Evolutionary conservation across 106 monocot genomes (phyloP).

Genomic region (Vanilla planifolia): DNA sequence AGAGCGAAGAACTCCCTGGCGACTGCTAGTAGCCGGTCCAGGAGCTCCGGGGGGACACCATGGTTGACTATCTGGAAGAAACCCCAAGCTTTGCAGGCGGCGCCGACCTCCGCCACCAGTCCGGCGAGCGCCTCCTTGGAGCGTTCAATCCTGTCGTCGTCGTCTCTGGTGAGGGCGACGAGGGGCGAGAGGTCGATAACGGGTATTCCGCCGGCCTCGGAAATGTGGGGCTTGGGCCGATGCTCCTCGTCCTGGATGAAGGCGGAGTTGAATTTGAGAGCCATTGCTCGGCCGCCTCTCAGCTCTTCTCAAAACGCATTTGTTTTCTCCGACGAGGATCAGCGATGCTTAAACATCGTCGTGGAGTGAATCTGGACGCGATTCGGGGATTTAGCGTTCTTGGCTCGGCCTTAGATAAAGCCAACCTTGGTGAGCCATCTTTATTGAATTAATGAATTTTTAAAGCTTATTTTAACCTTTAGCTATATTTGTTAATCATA

Average conservation of each 20-base stretch:
- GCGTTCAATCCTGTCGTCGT: not conserved
- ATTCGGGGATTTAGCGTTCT: no score
- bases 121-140: not conserved
- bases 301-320: not conserved
- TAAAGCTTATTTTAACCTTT: no score
- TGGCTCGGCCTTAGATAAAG: no score
- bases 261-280: conserved; percentile 29
- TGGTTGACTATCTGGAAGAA: conserved; percentile 75
- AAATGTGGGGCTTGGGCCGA: conserved; percentile 38
- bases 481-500: no score
- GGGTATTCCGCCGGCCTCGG: conserved; percentile 38
- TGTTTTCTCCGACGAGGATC: not conserved
- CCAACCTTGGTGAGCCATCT: no score
- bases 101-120: conserved; percentile 31
- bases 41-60: conserved; percentile 29
- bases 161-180: conserved; percentile 10
- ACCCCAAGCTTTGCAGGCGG: conserved; percentile 52
- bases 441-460: no score
- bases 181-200: conserved; percentile 33
- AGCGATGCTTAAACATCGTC: not conserved
- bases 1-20: conserved; percentile 46
- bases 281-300: not conserved
- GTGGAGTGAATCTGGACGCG: not conserved
- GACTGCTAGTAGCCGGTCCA: conserved; percentile 17
- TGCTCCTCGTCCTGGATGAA: conserved; percentile 63